These are phyloP conservation scores for Yarrowia osloensis DNA, from an alignment of 805 yeast species.

Conservation along the genomic window DNA sequence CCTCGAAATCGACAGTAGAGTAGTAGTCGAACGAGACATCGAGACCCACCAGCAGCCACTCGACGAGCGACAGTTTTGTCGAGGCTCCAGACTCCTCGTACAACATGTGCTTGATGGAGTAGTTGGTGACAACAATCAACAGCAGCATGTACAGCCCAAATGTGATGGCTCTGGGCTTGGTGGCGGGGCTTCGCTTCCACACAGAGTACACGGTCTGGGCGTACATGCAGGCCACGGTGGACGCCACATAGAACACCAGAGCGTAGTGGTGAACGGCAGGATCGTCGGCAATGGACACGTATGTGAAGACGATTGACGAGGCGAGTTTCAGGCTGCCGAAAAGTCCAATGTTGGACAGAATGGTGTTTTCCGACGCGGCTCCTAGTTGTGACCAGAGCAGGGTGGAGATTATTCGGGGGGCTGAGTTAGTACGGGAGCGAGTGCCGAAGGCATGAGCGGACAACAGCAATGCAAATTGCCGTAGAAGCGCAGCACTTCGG, in stretches of 20 bases:
- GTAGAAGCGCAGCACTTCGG: no score
- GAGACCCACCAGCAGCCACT: conserved; percentile 73
- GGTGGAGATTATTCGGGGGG: neutral
- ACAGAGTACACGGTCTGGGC: conserved; percentile 31
- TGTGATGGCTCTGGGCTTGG: conserved; percentile 13
- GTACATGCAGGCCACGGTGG: conserved; percentile 10
- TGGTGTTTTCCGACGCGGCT: neutral
- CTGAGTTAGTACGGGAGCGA: neutral
- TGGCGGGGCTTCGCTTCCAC: conserved; percentile 14
- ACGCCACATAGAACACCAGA: conserved; percentile 10
- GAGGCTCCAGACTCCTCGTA: conserved; percentile 75
- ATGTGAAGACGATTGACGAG: neutral
- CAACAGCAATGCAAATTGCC: neutral
- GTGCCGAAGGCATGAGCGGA: neutral
- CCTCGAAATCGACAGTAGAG: conserved; percentile 61
- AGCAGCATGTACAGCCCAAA: conserved; percentile 13
- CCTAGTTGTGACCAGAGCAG: conserved; percentile 24
- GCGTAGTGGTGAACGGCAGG: conserved; percentile 7
- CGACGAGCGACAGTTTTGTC: conserved; percentile 77
- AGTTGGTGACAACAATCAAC: conserved; percentile 41
- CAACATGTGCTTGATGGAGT: conserved; percentile 78
- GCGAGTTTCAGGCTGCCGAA: conserved; percentile 4
- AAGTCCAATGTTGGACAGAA: conserved; percentile 19
- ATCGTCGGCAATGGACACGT: conserved; percentile 17
- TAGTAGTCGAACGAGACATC: conserved; percentile 76